These are phyloP conservation scores for Cercospora canescens DNA, from an alignment of 2,329 filamentous ascomycete genomes.

Conservation along the genomic window DNA sequence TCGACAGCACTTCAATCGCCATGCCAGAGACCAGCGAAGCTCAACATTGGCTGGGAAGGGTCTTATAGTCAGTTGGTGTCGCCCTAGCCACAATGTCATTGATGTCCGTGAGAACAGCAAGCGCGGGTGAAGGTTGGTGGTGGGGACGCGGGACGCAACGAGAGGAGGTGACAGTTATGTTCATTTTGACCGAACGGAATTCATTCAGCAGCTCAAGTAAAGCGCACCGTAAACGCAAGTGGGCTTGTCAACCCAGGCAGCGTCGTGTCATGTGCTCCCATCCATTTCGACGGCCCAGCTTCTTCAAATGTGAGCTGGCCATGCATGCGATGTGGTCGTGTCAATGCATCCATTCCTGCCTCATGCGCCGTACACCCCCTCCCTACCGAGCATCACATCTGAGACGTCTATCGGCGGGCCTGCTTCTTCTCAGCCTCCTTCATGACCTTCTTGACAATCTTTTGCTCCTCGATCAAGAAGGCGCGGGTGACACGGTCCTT, in stretches of 20 bases:
- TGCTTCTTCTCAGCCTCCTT: slow-evolving; percentile 89
- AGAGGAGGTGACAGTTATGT: not conserved
- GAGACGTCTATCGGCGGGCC: slow-evolving; percentile 28
- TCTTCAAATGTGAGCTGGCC: not conserved
- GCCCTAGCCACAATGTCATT: not conserved
- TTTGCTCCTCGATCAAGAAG: slow-evolving; percentile 99
- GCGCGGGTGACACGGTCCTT: slow-evolving; percentile 97
- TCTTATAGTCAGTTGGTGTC: not conserved
- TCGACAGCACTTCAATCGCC: not conserved
- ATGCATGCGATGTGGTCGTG: slow-evolving; percentile 13
- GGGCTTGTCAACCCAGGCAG: slow-evolving; percentile 3
- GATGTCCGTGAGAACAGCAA: not conserved
- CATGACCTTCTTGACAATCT: slow-evolving; percentile 99
- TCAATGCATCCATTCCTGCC: slow-evolving; percentile 17
- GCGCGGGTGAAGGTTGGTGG: not conserved
- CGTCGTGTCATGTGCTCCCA: slow-evolving; percentile 4
- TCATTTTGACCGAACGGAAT: slow-evolving; percentile 13
- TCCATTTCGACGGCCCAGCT: slow-evolving; percentile 10
- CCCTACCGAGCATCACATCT: slow-evolving; percentile 9
- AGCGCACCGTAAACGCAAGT: slow-evolving; percentile 5
- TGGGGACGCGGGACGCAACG: not conserved
- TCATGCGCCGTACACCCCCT: slow-evolving; percentile 17
- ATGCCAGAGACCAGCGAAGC: not conserved
- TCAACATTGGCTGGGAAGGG: not conserved
- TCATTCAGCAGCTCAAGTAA: slow-evolving; percentile 19